These are phyloP conservation scores for Macroventuria anomochaeta DNA, from an alignment of 2,329 filamentous ascomycete species.

Conservation along the genomic window DNA sequence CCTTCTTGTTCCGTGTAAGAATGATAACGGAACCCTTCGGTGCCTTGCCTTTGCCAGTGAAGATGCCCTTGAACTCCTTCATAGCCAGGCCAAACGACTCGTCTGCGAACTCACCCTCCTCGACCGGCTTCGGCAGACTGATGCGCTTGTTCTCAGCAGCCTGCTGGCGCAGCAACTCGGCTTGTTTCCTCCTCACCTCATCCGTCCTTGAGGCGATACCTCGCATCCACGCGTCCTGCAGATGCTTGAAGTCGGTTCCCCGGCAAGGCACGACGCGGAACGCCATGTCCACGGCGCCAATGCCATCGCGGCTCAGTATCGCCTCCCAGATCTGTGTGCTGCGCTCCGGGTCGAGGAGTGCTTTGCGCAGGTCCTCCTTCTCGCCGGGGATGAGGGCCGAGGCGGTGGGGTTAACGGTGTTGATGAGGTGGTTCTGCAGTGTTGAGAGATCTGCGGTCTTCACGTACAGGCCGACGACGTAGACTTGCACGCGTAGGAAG, in stretches of 20 bases:
- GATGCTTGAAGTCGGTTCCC: constrained; percentile 91
- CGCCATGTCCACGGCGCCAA: constrained; percentile 68
- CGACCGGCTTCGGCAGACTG: constrained; percentile 40
- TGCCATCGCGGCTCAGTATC: constrained; percentile 65
- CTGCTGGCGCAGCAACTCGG: constrained; percentile 51
- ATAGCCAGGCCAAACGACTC: constrained; percentile 79
- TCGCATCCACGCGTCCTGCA: constrained; percentile 89
- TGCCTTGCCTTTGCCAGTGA: constrained; percentile 76
- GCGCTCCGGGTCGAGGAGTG: constrained; percentile 71
- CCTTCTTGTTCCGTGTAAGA: constrained; percentile 69
- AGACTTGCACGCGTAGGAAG: constrained; percentile 89
- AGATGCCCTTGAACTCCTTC: constrained; percentile 79
- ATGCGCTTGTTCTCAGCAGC: constrained; percentile 48
- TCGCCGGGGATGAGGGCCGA: constrained; percentile 84
- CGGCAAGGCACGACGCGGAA: constrained; percentile 88
- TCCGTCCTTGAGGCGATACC: constrained; percentile 78
- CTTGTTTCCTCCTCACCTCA: constrained; percentile 50
- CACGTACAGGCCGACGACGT: constrained; percentile 92
- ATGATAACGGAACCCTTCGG: constrained; percentile 81
- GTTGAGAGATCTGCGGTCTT: constrained; percentile 80
- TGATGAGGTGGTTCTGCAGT: constrained; percentile 79
- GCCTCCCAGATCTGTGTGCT: constrained; percentile 77
- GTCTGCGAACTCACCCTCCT: constrained; percentile 64
- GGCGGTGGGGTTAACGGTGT: constrained; percentile 75
- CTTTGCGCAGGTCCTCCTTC: constrained; percentile 72